phyloP scores from a whole-genome alignment of 2,329 filamentous ascomycete species.

The Phymatotrichopsis omnivora region DNA sequence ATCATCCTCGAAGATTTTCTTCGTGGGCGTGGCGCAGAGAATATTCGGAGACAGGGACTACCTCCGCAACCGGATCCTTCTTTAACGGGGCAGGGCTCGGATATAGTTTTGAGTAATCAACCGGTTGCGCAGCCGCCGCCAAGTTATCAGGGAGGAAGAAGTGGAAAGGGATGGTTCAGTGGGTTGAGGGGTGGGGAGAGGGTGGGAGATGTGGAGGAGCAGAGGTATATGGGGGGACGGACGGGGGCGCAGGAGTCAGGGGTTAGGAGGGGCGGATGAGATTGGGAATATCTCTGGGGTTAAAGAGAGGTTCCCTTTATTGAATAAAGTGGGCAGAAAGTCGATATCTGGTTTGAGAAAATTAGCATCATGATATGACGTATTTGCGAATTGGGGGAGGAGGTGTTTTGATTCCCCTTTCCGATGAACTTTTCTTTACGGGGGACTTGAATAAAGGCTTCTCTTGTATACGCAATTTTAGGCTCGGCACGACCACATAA shows the following conservation, averaged over 20 bases:
- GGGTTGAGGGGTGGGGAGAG: slow-evolving; percentile 1
- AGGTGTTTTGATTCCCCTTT: no score
- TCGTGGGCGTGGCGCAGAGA: slow-evolving; percentile 55
- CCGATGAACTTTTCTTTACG: no score
- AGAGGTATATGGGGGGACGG: slow-evolving; percentile 6
- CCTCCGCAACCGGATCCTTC: slow-evolving; percentile 30
- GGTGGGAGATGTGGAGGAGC: slow-evolving; percentile 23
- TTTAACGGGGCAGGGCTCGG: slow-evolving; percentile 18
- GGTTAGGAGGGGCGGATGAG: slow-evolving; percentile 1
- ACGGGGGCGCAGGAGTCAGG: slow-evolving; percentile 6
- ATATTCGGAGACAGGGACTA: slow-evolving; percentile 41
- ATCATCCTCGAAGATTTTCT: slow-evolving; percentile 58
- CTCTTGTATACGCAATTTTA: no score
- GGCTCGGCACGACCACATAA: no score
- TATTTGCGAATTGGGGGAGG: no score
- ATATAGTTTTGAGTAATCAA: slow-evolving; percentile 11
- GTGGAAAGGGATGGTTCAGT: slow-evolving; percentile 11
- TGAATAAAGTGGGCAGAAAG: no score
- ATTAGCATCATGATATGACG: no score
- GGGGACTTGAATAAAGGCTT: no score
- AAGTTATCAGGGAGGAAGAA: slow-evolving; percentile 3
- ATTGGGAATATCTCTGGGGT: no score
- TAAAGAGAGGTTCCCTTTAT: no score
- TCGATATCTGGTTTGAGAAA: no score
- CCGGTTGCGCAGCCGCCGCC: slow-evolving; percentile 17